Conservation (phyloP, 2,329 filamentous ascomycete genomes). For the Colletotrichum tabaci region DNA sequence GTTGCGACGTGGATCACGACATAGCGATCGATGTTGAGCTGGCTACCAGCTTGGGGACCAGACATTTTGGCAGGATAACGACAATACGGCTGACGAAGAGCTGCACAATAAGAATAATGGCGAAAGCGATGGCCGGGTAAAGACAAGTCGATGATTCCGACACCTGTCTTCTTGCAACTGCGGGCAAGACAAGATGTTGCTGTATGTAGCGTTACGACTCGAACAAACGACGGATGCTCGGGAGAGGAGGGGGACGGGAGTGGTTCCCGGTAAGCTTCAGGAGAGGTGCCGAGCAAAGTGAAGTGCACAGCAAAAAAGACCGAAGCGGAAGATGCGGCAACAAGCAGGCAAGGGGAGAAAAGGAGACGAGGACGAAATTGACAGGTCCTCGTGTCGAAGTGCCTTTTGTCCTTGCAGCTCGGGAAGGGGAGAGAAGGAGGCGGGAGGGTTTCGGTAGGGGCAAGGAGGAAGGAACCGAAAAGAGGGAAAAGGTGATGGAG, state of each 20-base stretch:
- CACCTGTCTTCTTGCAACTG: conserved; percentile 24
- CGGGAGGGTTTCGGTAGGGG: conserved; percentile 36
- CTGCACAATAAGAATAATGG: conserved; percentile 36
- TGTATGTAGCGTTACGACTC: conserved; percentile 40
- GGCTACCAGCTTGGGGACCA: conserved; percentile 65
- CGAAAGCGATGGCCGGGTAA: conserved; percentile 21
- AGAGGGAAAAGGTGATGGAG: conserved; percentile 47
- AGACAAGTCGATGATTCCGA: conserved; percentile 31
- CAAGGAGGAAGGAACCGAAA: conserved; percentile 41
- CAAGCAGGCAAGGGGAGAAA: conserved; percentile 36
- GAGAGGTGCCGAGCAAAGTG: conserved; percentile 40
- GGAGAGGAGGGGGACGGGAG: conserved; percentile 40
- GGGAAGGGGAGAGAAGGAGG: conserved; percentile 32
- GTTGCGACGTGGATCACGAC: conserved; percentile 98
- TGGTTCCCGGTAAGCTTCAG: conserved; percentile 43
- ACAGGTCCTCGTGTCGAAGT: conserved; percentile 32
- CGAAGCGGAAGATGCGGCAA: conserved; percentile 36
- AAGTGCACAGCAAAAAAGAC: conserved; percentile 40
- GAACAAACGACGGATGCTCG: conserved; percentile 42
- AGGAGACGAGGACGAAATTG: conserved; percentile 39
- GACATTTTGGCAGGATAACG: conserved; percentile 53
- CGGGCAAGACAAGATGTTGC: conserved; percentile 30
- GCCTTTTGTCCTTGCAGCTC: conserved; percentile 43
- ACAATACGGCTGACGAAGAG: conserved; percentile 40
- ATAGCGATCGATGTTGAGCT: conserved; percentile 91